Conservation (phyloP, 768 basidiomycete genomes). For the Punctularia strigosozonata region DNA sequence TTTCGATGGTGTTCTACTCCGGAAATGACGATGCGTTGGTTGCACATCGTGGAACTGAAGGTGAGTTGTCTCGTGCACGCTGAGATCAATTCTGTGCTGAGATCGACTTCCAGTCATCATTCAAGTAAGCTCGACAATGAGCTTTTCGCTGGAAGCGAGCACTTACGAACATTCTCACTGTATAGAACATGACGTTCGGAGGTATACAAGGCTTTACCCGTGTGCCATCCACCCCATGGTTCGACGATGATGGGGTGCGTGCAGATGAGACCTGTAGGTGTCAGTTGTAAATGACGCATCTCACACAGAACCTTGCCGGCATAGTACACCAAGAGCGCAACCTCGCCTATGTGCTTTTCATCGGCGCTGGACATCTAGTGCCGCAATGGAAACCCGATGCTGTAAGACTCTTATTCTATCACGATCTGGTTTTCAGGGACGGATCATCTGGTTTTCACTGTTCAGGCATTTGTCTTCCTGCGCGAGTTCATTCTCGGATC, state of each 20-base stretch:
- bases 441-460: not conserved
- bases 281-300: too few relatives aligned
- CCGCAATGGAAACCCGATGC: conserved; percentile 22
- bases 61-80: conserved; percentile 17
- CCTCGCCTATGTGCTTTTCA: conserved; percentile 30
- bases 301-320: not conserved
- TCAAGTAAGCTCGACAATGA: conserved; percentile 2
- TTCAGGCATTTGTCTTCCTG: conserved; percentile 46
- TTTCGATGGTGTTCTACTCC: conserved; percentile 49
- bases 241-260: conserved; percentile 40
- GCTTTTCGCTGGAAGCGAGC: not conserved
- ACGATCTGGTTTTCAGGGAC: conserved; percentile 17
- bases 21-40: conserved; percentile 62
- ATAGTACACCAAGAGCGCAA: conserved; percentile 34
- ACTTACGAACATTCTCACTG: not conserved
- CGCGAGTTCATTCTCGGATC: conserved; percentile 58
- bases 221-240: conserved; percentile 58
- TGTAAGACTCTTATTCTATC: conserved; percentile 40
- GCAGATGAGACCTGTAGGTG: conserved; percentile 66
- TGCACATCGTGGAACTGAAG: conserved; percentile 51
- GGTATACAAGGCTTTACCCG: conserved; percentile 66
- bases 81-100: not conserved
- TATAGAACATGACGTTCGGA: conserved; percentile 68
- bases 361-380: conserved; percentile 30
- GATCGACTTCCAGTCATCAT: conserved; percentile 4